Percentiles rank a stretch among this genome's conserved stretches.
These are phyloP conservation scores for Nemania sp. DNA, from an alignment of 2,329 filamentous ascomycete genomes.

Conservation along the genomic window DNA sequence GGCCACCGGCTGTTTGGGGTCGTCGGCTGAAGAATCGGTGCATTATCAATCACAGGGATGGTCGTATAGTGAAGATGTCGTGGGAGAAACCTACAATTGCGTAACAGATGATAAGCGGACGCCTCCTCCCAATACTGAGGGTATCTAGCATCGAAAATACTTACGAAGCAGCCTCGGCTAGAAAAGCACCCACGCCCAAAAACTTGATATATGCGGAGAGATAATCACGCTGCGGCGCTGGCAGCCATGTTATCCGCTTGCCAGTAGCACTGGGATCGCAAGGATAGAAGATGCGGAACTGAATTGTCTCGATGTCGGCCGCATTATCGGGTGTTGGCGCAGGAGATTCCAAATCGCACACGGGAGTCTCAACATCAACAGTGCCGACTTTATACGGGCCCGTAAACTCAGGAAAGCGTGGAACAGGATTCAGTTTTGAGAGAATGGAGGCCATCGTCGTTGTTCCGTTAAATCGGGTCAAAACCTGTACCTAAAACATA, in stretches of 20 bases:
- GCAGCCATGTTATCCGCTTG: conserved; percentile 79
- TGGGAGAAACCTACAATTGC: conserved; percentile 68
- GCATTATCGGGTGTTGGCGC: conserved; percentile 66
- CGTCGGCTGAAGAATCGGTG: conserved; percentile 66
- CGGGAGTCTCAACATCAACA: conserved; percentile 82
- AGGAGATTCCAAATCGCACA: conserved; percentile 68
- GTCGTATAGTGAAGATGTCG: conserved; percentile 79
- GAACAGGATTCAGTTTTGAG: conserved; percentile 74
- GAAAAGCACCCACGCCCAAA: conserved; percentile 70
- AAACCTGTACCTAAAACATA: neutral
- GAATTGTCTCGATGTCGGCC: conserved; percentile 74
- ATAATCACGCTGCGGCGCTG: conserved; percentile 79
- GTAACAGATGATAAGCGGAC: conserved; percentile 21
- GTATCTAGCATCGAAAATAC: conserved; percentile 45
- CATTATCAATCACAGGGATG: conserved; percentile 79
- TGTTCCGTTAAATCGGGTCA: neutral
- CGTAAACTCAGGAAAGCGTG: conserved; percentile 78
- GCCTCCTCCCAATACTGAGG: neutral
- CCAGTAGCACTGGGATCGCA: conserved; percentile 65
- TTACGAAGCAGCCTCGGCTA: conserved; percentile 71
- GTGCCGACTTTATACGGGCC: conserved; percentile 84
- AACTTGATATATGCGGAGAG: conserved; percentile 82
- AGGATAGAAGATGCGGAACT: conserved; percentile 87
- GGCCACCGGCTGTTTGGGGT: conserved; percentile 73
- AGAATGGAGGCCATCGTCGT: conserved; percentile 55